Evolutionary conservation across 345 rosid species (phyloP).

Genomic region (Brassica juncea): DNA sequence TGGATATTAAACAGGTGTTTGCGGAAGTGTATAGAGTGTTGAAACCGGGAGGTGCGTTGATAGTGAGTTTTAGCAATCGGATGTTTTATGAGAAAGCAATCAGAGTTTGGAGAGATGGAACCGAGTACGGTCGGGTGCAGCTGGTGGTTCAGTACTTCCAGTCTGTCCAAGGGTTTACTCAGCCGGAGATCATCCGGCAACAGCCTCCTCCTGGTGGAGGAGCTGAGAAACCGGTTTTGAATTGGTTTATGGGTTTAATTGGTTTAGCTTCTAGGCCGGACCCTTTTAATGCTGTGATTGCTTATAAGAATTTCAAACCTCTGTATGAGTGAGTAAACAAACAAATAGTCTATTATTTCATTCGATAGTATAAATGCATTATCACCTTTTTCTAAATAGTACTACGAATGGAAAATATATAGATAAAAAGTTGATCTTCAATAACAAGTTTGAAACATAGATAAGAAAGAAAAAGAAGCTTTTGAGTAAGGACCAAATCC

Average conservation of each 20-base stretch:
- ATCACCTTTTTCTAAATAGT: background rate
- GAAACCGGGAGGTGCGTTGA: constrained; percentile 75
- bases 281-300: constrained; percentile 84
- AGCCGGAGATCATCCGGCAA: constrained; percentile 63
- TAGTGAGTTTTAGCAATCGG: constrained; percentile 88
- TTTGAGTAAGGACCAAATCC: constrained; percentile 12
- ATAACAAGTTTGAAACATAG: background rate
- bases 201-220: constrained; percentile 51
- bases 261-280: constrained; percentile 64
- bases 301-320: constrained; percentile 85
- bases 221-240: constrained; percentile 44
- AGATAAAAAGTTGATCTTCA: background rate
- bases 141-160: constrained; percentile 81
- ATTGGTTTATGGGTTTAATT: constrained; percentile 51
- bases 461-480: background rate
- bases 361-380: background rate
- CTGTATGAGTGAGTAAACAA: constrained; percentile 40
- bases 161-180: constrained; percentile 68
- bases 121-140: constrained; percentile 64
- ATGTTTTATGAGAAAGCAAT: constrained; percentile 92
- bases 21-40: constrained; percentile 71
- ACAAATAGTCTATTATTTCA: background rate
- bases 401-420: background rate
- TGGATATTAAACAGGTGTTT: constrained; percentile 52
- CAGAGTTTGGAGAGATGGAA: constrained; percentile 80